Base-by-base conservation (phyloP, 2,329 filamentous ascomycete species). In the Fonsecaea multimorphosa region DNA sequence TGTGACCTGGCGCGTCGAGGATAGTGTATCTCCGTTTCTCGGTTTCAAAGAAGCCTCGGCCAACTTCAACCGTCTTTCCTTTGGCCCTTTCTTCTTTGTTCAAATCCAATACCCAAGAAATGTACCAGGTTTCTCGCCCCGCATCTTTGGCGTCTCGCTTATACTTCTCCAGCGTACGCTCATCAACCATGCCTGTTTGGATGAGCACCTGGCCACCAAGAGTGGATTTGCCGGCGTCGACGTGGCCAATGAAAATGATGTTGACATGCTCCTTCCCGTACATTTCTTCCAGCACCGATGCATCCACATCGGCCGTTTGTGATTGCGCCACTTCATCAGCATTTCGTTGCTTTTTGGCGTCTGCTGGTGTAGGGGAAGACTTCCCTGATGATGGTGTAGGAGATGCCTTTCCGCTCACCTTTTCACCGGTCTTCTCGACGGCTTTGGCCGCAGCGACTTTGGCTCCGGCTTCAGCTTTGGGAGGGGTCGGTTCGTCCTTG, bases 21-120 rank as follows among this genome's bases (percentile, higher is more conserved):
- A 99, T 97, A 74, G 92, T 95, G 87, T 99, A 99, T 74, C 92
- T 86, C 72, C 95, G 90, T 83, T 95, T 97, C 68, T 98, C 92
- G 2, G 95, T 97, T 83, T 98, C 95, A 80, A 99, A 97, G 80
- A 92, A 97, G 12, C 92, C 95, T 76, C 94, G 88, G 29, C 95
- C 95, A 71, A 98, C 94, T 80, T 99, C 95, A 70, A 99, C 93
- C 5, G 95, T 99, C 84, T 98, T 99, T 72, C 95, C 95, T 85
- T 98, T 96, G 59, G 91, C 84, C 75, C 96, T 88, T 78, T 99
- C 95, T 79, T 99, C 96, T 80, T 94, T 97, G 72, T 93, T 99
- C 78, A 98, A 79, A 85, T 99, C 95, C 73, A 99, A 86, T 68
- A 93, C 96, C 95, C 96, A 99, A 51, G 95, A 99, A 24, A 99